A percentile compares a stretch with the other conserved stretches of the same genome.
These are phyloP conservation scores for Neofusicoccum cordaticola DNA, from an alignment of 2,329 filamentous ascomycete species.

Conservation along the genomic window DNA sequence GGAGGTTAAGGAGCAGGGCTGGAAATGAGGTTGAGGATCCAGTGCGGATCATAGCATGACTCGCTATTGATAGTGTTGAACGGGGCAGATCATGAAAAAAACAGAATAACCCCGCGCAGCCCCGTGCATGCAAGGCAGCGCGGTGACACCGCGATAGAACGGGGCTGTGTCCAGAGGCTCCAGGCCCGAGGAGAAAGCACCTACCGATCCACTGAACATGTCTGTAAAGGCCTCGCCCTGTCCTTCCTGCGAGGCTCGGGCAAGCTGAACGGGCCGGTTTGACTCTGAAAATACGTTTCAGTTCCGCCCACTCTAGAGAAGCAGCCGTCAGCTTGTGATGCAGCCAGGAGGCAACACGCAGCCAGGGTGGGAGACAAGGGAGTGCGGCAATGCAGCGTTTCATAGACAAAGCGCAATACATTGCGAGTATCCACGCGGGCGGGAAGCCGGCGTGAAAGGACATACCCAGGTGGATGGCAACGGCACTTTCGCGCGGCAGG, in stretches of 20 bases:
- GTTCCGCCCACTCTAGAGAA: background rate
- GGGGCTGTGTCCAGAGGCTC: background rate
- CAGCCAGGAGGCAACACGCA: background rate
- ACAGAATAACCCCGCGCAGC: background rate
- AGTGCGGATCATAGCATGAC: constrained; percentile 14
- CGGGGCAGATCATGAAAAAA: background rate
- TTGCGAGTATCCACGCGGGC: background rate
- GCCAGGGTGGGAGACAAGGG: background rate
- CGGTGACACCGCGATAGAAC: background rate
- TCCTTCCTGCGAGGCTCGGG: background rate
- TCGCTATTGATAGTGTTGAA: constrained; percentile 15
- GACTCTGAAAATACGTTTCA: background rate
- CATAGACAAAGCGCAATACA: background rate
- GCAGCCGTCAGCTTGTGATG: background rate
- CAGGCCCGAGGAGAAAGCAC: background rate
- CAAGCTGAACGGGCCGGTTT: background rate
- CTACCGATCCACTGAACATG: constrained; percentile 16
- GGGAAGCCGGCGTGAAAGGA: background rate
- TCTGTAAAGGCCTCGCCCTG: background rate
- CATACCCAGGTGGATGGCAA: background rate
- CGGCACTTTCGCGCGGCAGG: background rate
- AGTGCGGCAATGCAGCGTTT: background rate
- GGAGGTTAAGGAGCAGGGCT: constrained; percentile 12
- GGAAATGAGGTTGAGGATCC: constrained; percentile 10
- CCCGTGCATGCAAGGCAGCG: background rate